Percentiles rank a stretch among this genome's conserved stretches.
phyloP scores from a whole-genome alignment of 2,329 filamentous ascomycete species.

The Epichloe elymi region DNA sequence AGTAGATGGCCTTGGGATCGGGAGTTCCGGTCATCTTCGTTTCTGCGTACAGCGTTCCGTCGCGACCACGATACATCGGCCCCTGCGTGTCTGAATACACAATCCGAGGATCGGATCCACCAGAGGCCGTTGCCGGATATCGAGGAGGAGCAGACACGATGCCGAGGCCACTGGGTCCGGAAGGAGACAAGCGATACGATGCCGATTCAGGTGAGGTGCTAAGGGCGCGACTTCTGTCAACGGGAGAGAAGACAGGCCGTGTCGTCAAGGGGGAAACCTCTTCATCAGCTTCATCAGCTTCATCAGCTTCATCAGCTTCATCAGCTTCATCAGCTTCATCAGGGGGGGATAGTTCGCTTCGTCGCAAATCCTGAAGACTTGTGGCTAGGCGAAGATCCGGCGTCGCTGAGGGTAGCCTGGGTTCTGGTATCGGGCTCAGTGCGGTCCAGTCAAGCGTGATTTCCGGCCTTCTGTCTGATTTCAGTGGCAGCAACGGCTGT shows the following conservation, averaged over 20 bases:
- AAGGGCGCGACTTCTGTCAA: conserved; percentile 10
- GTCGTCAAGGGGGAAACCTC: neutral
- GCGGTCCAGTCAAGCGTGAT: neutral
- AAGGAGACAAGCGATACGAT: neutral
- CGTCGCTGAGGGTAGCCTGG: conserved; percentile 12
- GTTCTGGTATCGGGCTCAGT: conserved; percentile 13
- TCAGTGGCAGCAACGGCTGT: conserved; percentile 5
- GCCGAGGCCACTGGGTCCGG: neutral
- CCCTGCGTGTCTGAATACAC: conserved; percentile 22
- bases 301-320: neutral
- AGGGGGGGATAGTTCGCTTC: neutral
- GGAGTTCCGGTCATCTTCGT: conserved; percentile 22
- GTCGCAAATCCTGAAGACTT: conserved; percentile 12
- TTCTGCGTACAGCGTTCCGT: conserved; percentile 29
- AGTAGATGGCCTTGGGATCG: conserved; percentile 24
- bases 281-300: neutral
- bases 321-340: neutral
- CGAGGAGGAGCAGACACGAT: neutral
- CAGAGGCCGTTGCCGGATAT: conserved; percentile 10
- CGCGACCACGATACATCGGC: conserved; percentile 22
- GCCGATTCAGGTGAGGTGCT: neutral
- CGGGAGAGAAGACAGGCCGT: conserved; percentile 6
- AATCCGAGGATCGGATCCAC: conserved; percentile 18
- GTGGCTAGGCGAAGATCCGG: conserved; percentile 13
- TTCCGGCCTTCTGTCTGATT: neutral